A percentile compares a stretch with the other conserved stretches of the same genome.
Conservation (phyloP, 139 green algal species). For the Ettlia oleoabundans region DNA sequence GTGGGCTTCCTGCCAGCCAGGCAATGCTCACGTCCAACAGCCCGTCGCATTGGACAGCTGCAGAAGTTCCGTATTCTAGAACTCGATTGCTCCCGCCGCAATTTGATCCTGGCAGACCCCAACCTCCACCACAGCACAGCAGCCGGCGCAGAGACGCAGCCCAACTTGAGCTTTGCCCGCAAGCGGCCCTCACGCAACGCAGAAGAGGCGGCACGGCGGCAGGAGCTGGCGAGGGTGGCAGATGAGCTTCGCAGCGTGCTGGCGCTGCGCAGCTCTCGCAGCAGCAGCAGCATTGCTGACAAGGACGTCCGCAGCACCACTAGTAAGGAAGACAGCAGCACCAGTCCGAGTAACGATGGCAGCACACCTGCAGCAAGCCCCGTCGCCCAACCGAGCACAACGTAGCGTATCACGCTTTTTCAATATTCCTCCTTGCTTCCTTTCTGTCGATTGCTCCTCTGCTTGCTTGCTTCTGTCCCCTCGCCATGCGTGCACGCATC, state of each 20-base stretch:
- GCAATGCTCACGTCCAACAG: constrained; percentile 10
- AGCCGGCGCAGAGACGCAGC: neutral
- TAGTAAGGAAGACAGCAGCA: too few species aligned
- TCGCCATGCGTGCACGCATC: too few species aligned
- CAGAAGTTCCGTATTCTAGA: constrained; percentile 43
- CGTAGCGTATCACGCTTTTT: too few species aligned
- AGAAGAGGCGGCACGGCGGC: neutral
- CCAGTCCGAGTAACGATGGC: neutral
- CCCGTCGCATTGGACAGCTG: constrained; percentile 44
- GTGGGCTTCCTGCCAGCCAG: constrained; percentile 51
- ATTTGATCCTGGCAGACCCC: constrained; percentile 37
- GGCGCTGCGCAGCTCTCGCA: constrained; percentile 1
- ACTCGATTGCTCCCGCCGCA: neutral
- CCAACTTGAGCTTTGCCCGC: neutral
- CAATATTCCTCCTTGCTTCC: too few species aligned
- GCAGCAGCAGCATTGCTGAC: neutral
- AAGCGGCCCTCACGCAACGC: neutral
- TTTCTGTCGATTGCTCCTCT: too few species aligned
- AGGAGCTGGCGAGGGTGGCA: neutral
- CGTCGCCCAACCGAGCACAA: too few species aligned
- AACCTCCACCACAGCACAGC: neutral
- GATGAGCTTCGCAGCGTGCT: constrained; percentile 24
- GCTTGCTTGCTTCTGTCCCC: too few species aligned
- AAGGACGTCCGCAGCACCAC: neutral
- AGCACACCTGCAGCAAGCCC: neutral